Evolutionary conservation across 331 rosid genomes (phyloP), one percentile per base, ranked within the genome.

Genomic region (Malus hybrid): DNA sequence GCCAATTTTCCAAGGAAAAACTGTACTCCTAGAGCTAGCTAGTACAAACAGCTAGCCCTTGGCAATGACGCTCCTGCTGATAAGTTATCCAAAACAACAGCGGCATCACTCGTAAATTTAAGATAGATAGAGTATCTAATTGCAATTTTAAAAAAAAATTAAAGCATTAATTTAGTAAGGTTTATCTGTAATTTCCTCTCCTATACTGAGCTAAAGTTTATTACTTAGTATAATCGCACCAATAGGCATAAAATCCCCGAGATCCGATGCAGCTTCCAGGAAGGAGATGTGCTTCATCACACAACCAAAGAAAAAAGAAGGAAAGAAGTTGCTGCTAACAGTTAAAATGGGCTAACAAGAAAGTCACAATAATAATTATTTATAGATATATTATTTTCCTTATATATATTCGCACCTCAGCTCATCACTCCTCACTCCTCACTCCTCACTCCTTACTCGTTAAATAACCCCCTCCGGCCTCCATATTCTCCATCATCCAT

Each of bases 251-350:
- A 19, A 10, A 61, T 63, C 55, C 30, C 60, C 22, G 48, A 72
- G 26, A 60, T 24, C 32, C 52, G 46, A 63, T 65, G 77, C 77
- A 74, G 77, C 70, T 74, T 74, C 77, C 77, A 74, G 77, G 77
- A 74, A 74, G 77, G 77, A 74, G 77, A 74, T 58, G 63, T 29
- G 46, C 32, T 18, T 42, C 62, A 19, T 74, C 62, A 62, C 62
- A 11, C 33, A 62, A 62, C 30, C 32, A 5, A 19, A 29, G 32
- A 63, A 44, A 63, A 63, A 26, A 6, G 46, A 73, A 44, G 44
- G 24, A 36, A 19, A 42, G 42, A 60, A 61, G 57, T 4, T 39
- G 63, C 34, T 4, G 28, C 58, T 44, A 39, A 73, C 60, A 42
- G 30, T 73, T 73, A 30, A 60, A 56, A 34, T 5, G 34, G 4